These are phyloP conservation scores for Quercus tomentella DNA, from an alignment of 331 rosid genomes.

Conservation along the genomic window DNA sequence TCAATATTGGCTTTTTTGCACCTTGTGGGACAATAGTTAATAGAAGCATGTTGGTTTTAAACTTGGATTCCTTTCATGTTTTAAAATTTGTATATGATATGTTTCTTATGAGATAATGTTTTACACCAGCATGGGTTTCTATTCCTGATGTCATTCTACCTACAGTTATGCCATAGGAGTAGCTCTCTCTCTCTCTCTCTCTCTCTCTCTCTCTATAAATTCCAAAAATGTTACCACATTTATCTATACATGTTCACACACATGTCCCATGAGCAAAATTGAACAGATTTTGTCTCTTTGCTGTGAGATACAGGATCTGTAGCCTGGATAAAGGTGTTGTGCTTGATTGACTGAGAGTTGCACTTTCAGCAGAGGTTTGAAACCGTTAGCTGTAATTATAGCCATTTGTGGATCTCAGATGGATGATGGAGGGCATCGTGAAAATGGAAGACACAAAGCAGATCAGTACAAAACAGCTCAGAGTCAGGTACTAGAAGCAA, in stretches of 20 bases:
- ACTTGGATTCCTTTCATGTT: not conserved
- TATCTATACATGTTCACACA: not conserved
- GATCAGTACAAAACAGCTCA: conserved; percentile 85
- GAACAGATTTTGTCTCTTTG: conserved; percentile 3
- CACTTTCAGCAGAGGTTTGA: conserved; percentile 17
- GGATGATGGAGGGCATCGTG: conserved; percentile 90
- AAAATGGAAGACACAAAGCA: conserved; percentile 84
- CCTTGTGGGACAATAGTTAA: not conserved
- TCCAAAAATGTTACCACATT: not conserved
- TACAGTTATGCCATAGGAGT: not conserved
- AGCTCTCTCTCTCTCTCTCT: not conserved
- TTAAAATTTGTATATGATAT: not conserved
- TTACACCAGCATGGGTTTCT: not conserved
- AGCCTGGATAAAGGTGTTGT: conserved; percentile 11
- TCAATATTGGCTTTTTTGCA: not conserved
- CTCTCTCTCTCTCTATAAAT: not conserved
- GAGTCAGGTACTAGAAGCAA: conserved; percentile 67
- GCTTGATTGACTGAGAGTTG: conserved; percentile 8
- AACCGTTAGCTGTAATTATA: conserved; percentile 10
- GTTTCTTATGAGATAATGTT: not conserved
- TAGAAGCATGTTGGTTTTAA: not conserved
- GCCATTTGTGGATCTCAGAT: conserved; percentile 35
- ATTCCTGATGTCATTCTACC: not conserved
- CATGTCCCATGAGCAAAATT: not conserved
- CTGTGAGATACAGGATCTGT: conserved; percentile 9